Conservation (phyloP, 805 yeast species). For the Trichomonascus vanleenenianus region DNA sequence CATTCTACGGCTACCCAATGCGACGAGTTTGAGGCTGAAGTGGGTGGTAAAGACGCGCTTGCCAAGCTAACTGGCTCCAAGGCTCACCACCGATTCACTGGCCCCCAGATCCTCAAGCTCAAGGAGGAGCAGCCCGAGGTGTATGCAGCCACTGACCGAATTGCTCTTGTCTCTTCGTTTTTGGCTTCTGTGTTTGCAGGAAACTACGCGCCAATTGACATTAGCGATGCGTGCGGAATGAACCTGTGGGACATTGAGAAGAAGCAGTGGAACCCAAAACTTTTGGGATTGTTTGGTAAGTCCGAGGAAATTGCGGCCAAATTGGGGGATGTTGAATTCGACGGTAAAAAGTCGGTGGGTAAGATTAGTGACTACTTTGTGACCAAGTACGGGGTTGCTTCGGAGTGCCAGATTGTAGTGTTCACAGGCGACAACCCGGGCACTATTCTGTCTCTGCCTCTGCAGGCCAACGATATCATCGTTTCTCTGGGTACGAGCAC, state of each 20-base stretch:
- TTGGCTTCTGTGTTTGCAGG: slow-evolving; percentile 67
- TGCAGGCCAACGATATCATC: slow-evolving; percentile 66
- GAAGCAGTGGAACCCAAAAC: slow-evolving; percentile 46
- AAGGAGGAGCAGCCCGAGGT: slow-evolving; percentile 42
- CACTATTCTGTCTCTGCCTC: slow-evolving; percentile 75
- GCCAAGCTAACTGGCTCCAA: slow-evolving; percentile 74
- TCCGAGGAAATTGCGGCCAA: slow-evolving; percentile 26
- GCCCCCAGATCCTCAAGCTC: slow-evolving; percentile 80
- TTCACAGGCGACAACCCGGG: slow-evolving; percentile 92
- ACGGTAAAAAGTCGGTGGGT: slow-evolving; percentile 38
- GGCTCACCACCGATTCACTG: slow-evolving; percentile 86
- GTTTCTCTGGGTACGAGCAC: slow-evolving; percentile 90
- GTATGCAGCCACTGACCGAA: slow-evolving; percentile 51
- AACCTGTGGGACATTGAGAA: slow-evolving; percentile 68
- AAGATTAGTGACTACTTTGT: slow-evolving; percentile 52
- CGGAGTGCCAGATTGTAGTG: slow-evolving; percentile 51
- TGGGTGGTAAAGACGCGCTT: slow-evolving; percentile 52
- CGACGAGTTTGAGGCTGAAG: slow-evolving; percentile 46
- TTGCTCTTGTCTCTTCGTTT: slow-evolving; percentile 73
- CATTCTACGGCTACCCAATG: slow-evolving; percentile 75
- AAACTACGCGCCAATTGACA: slow-evolving; percentile 55
- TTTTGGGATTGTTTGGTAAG: slow-evolving; percentile 37
- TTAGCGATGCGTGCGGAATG: slow-evolving; percentile 91
- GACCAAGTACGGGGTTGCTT: slow-evolving; percentile 52
- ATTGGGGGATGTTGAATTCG: slow-evolving; percentile 41